Percentiles rank a stretch among this genome's conserved stretches.
These are phyloP conservation scores for Sorghum bicolor DNA, from an alignment of 176 grass and related monocot genomes.

Conservation along the genomic window Sorghum_bicolor_NCBIv3 NC_012875.2:47414501-47415000, in stretches of 20 bases:
- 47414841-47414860: neutral
- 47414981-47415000: slow-evolving; percentile 21
- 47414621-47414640: slow-evolving; percentile 80
- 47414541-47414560: slow-evolving; percentile 54
- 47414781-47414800: neutral
- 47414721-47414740: slow-evolving; percentile 68
- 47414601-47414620: slow-evolving; percentile 90
- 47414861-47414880: neutral
- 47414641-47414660: slow-evolving; percentile 59
- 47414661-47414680: slow-evolving; percentile 59
- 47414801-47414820: neutral
- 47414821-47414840: neutral
- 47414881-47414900: neutral
- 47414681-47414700: slow-evolving; percentile 61
- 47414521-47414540: slow-evolving; percentile 75
- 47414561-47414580: slow-evolving; percentile 55
- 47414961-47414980: neutral
- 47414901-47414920: neutral
- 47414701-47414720: slow-evolving; percentile 79
- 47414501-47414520: slow-evolving; percentile 56
- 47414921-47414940: neutral
- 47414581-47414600: slow-evolving; percentile 93
- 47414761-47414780: neutral
- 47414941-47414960: neutral
- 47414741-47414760: slow-evolving; percentile 54